phyloP scores from a whole-genome alignment of 805 yeast species.

The Kurtzmaniella cleridarum region DNA sequence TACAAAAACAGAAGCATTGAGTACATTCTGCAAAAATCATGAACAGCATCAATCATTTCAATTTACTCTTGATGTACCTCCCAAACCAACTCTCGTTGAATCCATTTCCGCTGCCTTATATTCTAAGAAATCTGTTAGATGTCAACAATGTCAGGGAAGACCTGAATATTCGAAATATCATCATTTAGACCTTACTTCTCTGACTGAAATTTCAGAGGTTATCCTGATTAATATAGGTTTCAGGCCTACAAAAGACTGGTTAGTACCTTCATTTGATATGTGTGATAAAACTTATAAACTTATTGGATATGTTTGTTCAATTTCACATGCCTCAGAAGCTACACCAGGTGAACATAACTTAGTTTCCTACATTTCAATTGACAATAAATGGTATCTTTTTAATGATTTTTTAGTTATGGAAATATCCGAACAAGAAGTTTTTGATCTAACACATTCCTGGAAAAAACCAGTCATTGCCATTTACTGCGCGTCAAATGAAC shows the following conservation, averaged over 20 bases:
- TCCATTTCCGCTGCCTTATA: conserved; percentile 43
- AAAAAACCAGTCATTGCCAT: conserved; percentile 72
- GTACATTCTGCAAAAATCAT: too few relatives aligned
- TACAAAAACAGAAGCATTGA: conserved; percentile 3
- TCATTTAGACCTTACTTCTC: too few relatives aligned
- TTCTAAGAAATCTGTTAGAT: conserved; percentile 43
- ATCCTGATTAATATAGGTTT: too few relatives aligned
- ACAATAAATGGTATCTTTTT: conserved; percentile 70
- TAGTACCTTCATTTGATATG: conserved; percentile 17
- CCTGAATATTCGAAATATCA: conserved; percentile 30
- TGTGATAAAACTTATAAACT: conserved; percentile 41
- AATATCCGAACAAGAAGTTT: conserved; percentile 70
- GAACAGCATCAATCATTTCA: conserved; percentile 1
- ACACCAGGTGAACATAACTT: conserved; percentile 46
- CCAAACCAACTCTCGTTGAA: conserved; percentile 18
- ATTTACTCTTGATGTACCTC: conserved; percentile 7
- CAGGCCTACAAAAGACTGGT: too few relatives aligned
- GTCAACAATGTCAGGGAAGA: conserved; percentile 42
- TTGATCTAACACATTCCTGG: conserved; percentile 71
- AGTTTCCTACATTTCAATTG: conserved; percentile 52
- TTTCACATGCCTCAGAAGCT: conserved; percentile 40
- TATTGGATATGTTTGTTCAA: conserved; percentile 65
- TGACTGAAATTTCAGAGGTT: too few relatives aligned
- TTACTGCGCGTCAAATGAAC: conserved; percentile 27
- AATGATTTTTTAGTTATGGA: conserved; percentile 86